Percentiles rank a stretch among this genome's conserved stretches.
Conservation (phyloP, 106 monocot species). For the Dendrobium nobile region DNA sequence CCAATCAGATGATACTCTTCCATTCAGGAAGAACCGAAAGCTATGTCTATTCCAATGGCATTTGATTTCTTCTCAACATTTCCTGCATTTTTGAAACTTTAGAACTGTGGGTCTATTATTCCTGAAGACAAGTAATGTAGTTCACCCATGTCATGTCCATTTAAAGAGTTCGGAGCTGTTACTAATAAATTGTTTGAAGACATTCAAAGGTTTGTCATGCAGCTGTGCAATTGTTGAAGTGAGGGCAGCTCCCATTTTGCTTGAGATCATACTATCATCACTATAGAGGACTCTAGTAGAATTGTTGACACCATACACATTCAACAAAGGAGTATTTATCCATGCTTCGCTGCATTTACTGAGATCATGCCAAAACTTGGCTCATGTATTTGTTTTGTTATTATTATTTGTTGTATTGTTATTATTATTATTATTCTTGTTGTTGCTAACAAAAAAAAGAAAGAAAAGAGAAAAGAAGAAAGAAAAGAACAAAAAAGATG, state of each 20-base stretch:
- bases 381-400: no score
- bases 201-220: background rate
- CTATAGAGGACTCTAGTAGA: background rate
- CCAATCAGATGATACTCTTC: background rate
- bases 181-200: constrained; percentile 7
- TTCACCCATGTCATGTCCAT: constrained; percentile 10
- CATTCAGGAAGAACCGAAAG: constrained; percentile 14
- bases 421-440: no score
- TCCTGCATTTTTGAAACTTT: constrained; percentile 13
- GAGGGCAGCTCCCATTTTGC: constrained; percentile 7
- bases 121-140: background rate
- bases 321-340: constrained; percentile 22
- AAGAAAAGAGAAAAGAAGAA: no score
- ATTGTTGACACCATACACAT: constrained; percentile 3
- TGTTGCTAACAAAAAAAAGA: no score
- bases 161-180: constrained; percentile 6
- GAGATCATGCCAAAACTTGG: constrained; percentile 14
- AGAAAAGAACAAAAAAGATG: no score
- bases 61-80: constrained; percentile 11
- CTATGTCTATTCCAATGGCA: constrained; percentile 1
- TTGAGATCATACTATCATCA: constrained; percentile 1
- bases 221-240: background rate
- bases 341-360: constrained; percentile 24
- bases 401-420: no score
- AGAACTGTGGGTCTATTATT: constrained; percentile 9